Evolutionary conservation across 2,329 filamentous ascomycete species (phyloP).

Genomic region (Aspergillus sp.): DNA sequence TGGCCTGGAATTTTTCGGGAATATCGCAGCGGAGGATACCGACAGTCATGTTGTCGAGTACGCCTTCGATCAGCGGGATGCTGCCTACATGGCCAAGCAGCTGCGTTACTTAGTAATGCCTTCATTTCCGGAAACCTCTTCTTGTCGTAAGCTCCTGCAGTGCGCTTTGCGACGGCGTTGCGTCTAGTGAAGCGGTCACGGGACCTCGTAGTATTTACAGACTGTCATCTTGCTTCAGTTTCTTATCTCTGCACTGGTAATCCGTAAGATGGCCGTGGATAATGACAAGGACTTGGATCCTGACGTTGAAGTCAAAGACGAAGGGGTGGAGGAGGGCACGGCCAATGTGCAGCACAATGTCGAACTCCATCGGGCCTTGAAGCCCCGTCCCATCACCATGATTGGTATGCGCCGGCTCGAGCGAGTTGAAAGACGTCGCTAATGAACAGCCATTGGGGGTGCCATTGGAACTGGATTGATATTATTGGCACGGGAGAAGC

Average conservation of each 20-base stretch:
- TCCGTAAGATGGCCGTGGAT: background rate
- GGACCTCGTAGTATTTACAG: background rate
- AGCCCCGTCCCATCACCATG: conserved; percentile 36
- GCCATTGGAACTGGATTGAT: conserved; percentile 38
- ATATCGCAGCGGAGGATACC: too few relatives aligned
- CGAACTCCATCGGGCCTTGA: conserved; percentile 35
- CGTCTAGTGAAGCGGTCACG: background rate
- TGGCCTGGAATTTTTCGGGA: too few relatives aligned
- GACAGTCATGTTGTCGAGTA: too few relatives aligned
- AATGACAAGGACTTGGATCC: conserved; percentile 16
- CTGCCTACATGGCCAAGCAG: too few relatives aligned
- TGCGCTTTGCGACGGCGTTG: background rate
- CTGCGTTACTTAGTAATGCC: too few relatives aligned
- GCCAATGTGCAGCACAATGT: conserved; percentile 15
- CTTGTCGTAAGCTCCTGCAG: too few relatives aligned
- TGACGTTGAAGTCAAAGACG: conserved; percentile 11
- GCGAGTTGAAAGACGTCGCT: background rate
- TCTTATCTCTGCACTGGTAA: background rate
- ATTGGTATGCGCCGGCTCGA: conserved; percentile 22
- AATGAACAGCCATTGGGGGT: conserved; percentile 32
- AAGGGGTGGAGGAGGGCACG: conserved; percentile 8
- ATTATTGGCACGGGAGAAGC: conserved; percentile 35
- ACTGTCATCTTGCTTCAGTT: background rate
- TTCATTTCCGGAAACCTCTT: too few relatives aligned
- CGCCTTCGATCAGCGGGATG: too few relatives aligned